Evolutionary conservation across 441 rosid genomes (phyloP), one percentile per base, ranked within the genome.

Genomic region (Erodium chrysanthum): DNA sequence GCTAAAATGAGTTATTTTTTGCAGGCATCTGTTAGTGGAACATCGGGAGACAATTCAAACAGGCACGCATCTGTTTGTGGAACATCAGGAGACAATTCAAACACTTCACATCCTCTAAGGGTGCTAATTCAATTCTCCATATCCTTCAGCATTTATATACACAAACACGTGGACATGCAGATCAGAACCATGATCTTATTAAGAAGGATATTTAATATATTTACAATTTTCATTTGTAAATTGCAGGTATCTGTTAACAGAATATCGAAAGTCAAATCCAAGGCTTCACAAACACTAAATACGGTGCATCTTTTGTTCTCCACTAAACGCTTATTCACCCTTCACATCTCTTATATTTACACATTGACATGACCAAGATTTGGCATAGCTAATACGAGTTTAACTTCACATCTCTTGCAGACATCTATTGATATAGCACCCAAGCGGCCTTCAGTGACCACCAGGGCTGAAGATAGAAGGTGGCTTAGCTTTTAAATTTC

Each of bases 401-500:
- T 2, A 48, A 5, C 76, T 68, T 71, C 18, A 72, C 12, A 73
- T 70, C 52, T n/a, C n/a, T n/a, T 76, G 79, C 73, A 93, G 96
- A 86, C 82, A 67, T 81, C 95, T 73, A 58, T 76, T 71, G 58
- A 59, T 68, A 73, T 61, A 72, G 74, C 68, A 62, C 69, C 86
- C 21, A 74, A 76, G 68, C 72, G 66, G 70, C 79, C 85, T 76
- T 70, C 77, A 70, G 69, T 40, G 62, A 70, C 42, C 68, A 78
- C 22, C 37, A 85, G 65, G 35, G 66, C 84, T 67, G 84, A 77
- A 74, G 79, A 81, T 62, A 82, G 68, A 75, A 87, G 97, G 88
- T 87, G 75, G 4, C 52, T 31, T 61, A 56, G 35, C 61, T 40
- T 35, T 7, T 64, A 17, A 37, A 42, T 31, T 4, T 31, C 35